Conservation (phyloP, 176 grass and related monocot genomes). For the Tuctoria greenei region DNA sequence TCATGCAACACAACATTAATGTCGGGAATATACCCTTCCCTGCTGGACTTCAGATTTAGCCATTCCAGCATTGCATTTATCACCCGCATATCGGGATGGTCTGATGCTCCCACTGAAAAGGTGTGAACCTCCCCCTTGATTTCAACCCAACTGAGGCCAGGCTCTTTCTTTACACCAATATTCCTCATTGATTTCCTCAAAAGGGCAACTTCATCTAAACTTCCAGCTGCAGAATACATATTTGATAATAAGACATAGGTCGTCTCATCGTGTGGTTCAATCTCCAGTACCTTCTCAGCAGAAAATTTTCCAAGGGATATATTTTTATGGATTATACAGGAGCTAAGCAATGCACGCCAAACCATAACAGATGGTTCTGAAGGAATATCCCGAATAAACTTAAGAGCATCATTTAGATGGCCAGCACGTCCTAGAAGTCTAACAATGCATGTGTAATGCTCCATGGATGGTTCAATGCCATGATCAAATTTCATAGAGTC, state of each 20-base stretch:
- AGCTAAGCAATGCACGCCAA: slow-evolving; percentile 54
- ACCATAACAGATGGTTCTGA: slow-evolving; percentile 50
- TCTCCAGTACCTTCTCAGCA: slow-evolving; percentile 52
- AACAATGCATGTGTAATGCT: slow-evolving; percentile 59
- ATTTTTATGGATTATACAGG: slow-evolving; percentile 53
- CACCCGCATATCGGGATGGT: slow-evolving; percentile 56
- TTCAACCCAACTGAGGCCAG: slow-evolving; percentile 57
- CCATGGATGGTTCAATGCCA: slow-evolving; percentile 46
- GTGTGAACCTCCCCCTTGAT: slow-evolving; percentile 46
- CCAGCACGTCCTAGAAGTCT: slow-evolving; percentile 52
- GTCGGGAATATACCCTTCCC: slow-evolving; percentile 48
- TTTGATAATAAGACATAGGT: slow-evolving; percentile 59
- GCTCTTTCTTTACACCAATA: slow-evolving; percentile 45
- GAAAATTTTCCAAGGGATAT: slow-evolving; percentile 46
- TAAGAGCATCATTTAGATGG: slow-evolving; percentile 40
- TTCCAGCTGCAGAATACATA: slow-evolving; percentile 58
- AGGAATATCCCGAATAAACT: slow-evolving; percentile 48
- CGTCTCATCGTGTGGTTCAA: slow-evolving; percentile 49
- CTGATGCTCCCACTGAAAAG: slow-evolving; percentile 48
- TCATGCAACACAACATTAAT: slow-evolving; percentile 44
- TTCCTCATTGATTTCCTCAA: slow-evolving; percentile 59
- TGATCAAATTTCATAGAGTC: slow-evolving; percentile 42
- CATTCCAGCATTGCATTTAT: slow-evolving; percentile 54
- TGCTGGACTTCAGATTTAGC: slow-evolving; percentile 36
- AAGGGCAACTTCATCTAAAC: slow-evolving; percentile 50